Base-by-base conservation (phyloP, 441 rosid genomes). In the Aquilaria agallochum region DNA sequence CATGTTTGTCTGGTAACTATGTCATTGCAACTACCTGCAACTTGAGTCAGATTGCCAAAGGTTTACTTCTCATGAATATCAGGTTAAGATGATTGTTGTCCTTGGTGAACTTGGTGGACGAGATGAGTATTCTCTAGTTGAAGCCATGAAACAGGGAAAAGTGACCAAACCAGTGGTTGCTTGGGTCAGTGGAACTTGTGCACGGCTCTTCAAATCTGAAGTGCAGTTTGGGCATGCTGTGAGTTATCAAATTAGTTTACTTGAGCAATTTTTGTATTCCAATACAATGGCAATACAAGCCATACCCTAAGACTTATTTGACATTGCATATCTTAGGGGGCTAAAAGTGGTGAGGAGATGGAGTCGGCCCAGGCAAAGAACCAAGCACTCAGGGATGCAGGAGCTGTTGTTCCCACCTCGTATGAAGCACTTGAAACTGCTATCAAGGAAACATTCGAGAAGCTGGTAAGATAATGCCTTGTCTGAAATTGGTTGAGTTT, bases 321-420 rank as follows among this genome's bases (percentile, higher is more conserved):
- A 32, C 15, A 45, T 48, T 55, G 44, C 63, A 44, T 55, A 61
- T 71, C 75, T 63, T 75, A 94, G 99, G 99, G 97, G 33, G 97
- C 99, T 67, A 94, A 94, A 85, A 95, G 97, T 78, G 99, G 97
- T 15, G 96, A 91, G 13, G 99, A 87, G 80, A 68, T 91, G 94
- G 99, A 95, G 74, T 95, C 99, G 53, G 97, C 99, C 58, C 99
- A 95, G 78, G 99, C 91, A 27, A 95, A 95, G 89, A 95, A 89
- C 73, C 92, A 91, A 78, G 97, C 97, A 52, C 78, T 93, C 27
- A 70, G 64, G 67, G 96, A 88, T 33, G 97, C 86, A 11, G 97
- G 97, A 71, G 98, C 98, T 64, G 83, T 74, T 74, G 98, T 93
- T 72, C 96, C 98, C 63, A 87, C 95, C 58, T 93, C 98, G 20